Evolutionary conservation across 192 early-diverging fungal genomes (phyloP).

Genomic region (Pecoramyces ruminantium): DNA sequence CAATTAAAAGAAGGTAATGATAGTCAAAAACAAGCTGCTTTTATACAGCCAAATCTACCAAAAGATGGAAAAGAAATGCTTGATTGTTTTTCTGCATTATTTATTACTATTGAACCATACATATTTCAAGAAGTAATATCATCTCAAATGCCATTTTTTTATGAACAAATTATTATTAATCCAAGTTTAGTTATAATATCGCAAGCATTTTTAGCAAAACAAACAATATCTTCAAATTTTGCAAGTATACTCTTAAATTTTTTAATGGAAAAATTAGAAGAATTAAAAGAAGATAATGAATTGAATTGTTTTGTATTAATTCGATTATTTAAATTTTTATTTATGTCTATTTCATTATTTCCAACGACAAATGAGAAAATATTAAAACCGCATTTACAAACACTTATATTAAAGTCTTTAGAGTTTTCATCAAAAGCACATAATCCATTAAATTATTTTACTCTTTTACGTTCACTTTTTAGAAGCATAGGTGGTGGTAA

Average conservation of each 20-base stretch:
- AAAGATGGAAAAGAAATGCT: constrained; percentile 84
- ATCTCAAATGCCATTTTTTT: constrained; percentile 69
- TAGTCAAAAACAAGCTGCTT: constrained; percentile 1
- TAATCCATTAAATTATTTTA: constrained; percentile 81
- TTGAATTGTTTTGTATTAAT: constrained; percentile 57
- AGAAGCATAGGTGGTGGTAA: constrained; percentile 92
- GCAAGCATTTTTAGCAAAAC: constrained; percentile 71
- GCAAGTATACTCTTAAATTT: constrained; percentile 58
- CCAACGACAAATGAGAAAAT: constrained; percentile 83
- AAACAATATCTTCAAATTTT: constrained; percentile 60
- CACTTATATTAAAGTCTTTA: constrained; percentile 77
- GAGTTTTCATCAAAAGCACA: constrained; percentile 66
- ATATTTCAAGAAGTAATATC: constrained; percentile 93
- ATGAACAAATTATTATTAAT: constrained; percentile 66
- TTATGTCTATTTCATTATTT: constrained; percentile 80
- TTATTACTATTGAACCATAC: constrained; percentile 64
- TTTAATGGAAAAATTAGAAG: constrained; percentile 59
- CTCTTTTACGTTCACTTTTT: constrained; percentile 76
- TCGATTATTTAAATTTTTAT: constrained; percentile 80
- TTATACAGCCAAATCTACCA: constrained; percentile 7
- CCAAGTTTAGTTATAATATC: constrained; percentile 60
- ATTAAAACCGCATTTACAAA: constrained; percentile 78
- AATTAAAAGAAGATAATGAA: constrained; percentile 48
- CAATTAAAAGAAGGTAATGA: not conserved
- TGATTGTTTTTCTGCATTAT: constrained; percentile 75